A percentile compares a stretch with the other conserved stretches of the same genome.
Conservation (phyloP, 108 stramenopile species). For the Chaetoceros muelleri region DNA sequence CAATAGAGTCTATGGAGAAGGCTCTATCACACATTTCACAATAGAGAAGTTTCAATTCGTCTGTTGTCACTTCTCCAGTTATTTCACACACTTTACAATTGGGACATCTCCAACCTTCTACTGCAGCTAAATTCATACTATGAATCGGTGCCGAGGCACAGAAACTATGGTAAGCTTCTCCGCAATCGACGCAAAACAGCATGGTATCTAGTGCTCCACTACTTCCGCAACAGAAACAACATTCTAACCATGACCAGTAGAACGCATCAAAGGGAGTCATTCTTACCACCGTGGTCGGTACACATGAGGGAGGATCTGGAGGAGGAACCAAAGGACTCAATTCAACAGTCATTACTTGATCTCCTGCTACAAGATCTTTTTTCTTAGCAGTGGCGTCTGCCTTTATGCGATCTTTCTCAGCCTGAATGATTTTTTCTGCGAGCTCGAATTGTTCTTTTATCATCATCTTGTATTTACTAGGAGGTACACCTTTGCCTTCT, state of each 20-base stretch:
- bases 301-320: slow-evolving; percentile 40
- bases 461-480: slow-evolving; percentile 25
- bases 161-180: slow-evolving; percentile 79
- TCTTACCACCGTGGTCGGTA: slow-evolving; percentile 32
- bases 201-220: slow-evolving; percentile 55
- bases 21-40: slow-evolving; percentile 86
- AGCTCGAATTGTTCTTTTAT: slow-evolving; percentile 26
- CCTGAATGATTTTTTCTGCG: slow-evolving; percentile 28
- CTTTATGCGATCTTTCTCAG: slow-evolving; percentile 44
- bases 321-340: slow-evolving; percentile 28
- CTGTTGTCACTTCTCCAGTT: slow-evolving; percentile 44
- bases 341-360: slow-evolving; percentile 23
- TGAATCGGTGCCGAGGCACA: slow-evolving; percentile 67
- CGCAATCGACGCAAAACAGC: slow-evolving; percentile 85
- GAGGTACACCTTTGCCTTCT: slow-evolving; percentile 38
- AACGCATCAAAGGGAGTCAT: slow-evolving; percentile 38
- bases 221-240: slow-evolving; percentile 59
- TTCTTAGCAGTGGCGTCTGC: slow-evolving; percentile 45
- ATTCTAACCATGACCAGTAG: slow-evolving; percentile 43
- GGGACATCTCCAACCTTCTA: slow-evolving; percentile 76
- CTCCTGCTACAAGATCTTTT: slow-evolving; percentile 54
- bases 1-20: slow-evolving; percentile 55
- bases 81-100: slow-evolving; percentile 90
- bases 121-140: slow-evolving; percentile 46
- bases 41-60: slow-evolving; percentile 59